A percentile compares a stretch with the other conserved stretches of the same genome.
These are phyloP conservation scores for Fusarium clavum DNA, from an alignment of 2,329 filamentous ascomycete genomes.

Conservation along the genomic window DNA sequence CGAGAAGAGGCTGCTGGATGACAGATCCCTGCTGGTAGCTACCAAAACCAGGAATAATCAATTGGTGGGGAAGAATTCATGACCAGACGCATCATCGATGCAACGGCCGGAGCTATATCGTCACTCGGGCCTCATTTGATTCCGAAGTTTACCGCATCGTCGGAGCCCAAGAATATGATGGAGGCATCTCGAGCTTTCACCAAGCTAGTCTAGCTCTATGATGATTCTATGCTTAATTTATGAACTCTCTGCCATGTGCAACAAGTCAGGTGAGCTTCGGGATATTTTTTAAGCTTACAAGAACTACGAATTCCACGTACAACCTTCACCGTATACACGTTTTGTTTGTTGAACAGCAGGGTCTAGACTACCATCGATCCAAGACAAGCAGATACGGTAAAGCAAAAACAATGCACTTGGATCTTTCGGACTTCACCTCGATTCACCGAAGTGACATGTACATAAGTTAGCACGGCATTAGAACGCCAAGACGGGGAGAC, in stretches of 20 bases:
- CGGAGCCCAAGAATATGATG: neutral
- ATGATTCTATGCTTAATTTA: neutral
- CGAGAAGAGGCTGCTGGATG: neutral
- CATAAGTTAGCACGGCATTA: conserved; percentile 2
- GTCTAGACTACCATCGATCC: neutral
- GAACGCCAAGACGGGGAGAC: conserved; percentile 18
- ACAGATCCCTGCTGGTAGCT: conserved; percentile 7
- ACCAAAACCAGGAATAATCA: neutral
- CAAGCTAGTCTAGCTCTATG: neutral
- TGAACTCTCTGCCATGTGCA: neutral
- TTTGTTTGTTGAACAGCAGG: neutral
- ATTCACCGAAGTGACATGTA: conserved; percentile 22
- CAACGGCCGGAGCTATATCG: conserved; percentile 5
- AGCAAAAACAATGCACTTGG: neutral
- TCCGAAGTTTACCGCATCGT: conserved; percentile 20
- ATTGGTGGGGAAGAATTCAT: neutral
- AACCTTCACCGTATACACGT: neutral
- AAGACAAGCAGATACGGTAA: neutral
- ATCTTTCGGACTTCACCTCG: conserved; percentile 29
- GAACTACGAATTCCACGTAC: neutral
- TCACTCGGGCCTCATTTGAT: conserved; percentile 12
- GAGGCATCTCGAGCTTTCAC: neutral
- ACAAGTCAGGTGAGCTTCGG: neutral
- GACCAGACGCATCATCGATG: conserved; percentile 11
- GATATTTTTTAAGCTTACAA: neutral